Base-by-base conservation (phyloP, 371 early-diverging fungal species). In the Lichtheimia corymbifera region DNA sequence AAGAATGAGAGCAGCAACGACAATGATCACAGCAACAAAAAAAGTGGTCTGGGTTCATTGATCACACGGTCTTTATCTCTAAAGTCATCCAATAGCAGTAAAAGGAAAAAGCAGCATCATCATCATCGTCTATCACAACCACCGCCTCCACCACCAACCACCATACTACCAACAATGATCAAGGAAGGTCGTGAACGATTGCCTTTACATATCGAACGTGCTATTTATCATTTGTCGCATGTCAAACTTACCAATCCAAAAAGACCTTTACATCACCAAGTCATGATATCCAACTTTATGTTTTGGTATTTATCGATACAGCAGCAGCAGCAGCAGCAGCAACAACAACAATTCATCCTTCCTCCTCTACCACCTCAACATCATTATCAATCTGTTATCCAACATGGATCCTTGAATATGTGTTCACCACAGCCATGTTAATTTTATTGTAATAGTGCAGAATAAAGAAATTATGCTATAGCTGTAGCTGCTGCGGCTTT, bases 241-340 rank as follows among this genome's bases (percentile, higher is more conserved):
- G 76, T 80, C 57, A 93, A 93, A 63, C 77, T 93, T 25, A 82
- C 90, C 9, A 85, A 89, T 62, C 82, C 83, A 5, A 72, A 85
- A 13, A 83, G 91, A 12, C 86, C 91, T 11, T 72, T 93, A 42
- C 61, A 66, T 58, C 87, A 93, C 54, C 92, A 93, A 72, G 93
- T 93, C 18, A 66, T 89, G 64, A 82, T 93, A 40, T 84, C 87
- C 27, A 93, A 93, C 56, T 80, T 92, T 66, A 89, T 93, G 90
- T 82, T 90, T 67, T 89, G 87, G 81, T 91, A 91, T 65, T 74
- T 93, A n/a, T 72, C 72, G 24, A 57, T 68, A 17, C 56, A 65
- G 24, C 49, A 44, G 27, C 67, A 65, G 18, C 58, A 61, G 18
- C 58, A 44, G 25, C 67, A 65, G 18, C 58, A 61, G 15, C 58